Base-by-base conservation (phyloP, 441 rosid genomes). In the Populus hybrid region DNA sequence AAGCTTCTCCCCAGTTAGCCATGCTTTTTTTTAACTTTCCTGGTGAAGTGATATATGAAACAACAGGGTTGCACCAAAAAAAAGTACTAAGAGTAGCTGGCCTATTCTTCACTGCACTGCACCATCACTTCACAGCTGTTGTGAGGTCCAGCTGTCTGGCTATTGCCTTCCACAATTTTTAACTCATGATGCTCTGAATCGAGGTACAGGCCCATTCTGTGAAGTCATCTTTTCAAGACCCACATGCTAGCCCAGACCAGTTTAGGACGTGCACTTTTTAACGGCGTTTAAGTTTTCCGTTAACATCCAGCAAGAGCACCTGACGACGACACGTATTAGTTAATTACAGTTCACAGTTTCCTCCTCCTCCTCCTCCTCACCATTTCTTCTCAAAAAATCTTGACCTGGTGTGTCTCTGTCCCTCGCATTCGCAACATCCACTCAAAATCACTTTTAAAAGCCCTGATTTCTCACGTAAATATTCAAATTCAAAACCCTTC, bases 321-420 rank as follows among this genome's bases (percentile, higher is more conserved):
- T 38, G 20, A 34, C 63, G 26, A 9, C 16, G 59, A 53, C 71
- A 64, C 70, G 77, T 74, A 16, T 8, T 21, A 61, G 34, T 14
- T 46, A 46, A 46, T 46, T 16, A 46, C 20, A 14, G 57, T 50
- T 28, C 35, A 38, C n/a, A 10, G 66, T 12, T 32, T 30, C 57
- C 6, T 26, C 14, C 10, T 42, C 38, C 67, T 46, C 67, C 24
- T 64, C 9, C 12, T 20, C 67, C 42, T 38, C 65, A 8, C 67
- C 20, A 6, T 34, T 68, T 32, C 36, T 30, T 30, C 20, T 30
- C 38, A 0, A 30, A 30, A 11, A 67, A 14, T 61, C 28, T 69
- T 74, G 81, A 69, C 81, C 38, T 21, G 71, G 38, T 74, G 67
- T 30, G 24, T 36, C 26, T 14, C 57, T 50, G 57, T 16, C 8